Evolutionary conservation across 495 filamentous ascomycete species (phyloP), one percentile per base, ranked within the genome.

Genomic region (Viridothelium virens): DNA sequence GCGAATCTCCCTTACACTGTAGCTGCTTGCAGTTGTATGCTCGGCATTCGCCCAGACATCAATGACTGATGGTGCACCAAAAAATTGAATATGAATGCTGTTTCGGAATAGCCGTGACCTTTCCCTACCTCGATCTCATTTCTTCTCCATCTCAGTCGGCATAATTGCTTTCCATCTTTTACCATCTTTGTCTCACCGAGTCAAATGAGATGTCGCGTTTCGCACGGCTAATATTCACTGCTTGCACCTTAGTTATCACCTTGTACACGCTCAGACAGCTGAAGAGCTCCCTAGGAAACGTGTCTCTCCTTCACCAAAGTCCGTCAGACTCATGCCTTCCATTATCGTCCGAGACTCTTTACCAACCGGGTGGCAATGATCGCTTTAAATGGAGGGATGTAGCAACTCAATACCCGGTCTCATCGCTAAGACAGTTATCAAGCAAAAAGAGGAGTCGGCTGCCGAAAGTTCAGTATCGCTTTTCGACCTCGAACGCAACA

Each of bases 401-500:
- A 10, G 56, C 66, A 2, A 48, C 63, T 36, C 56, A 53, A 36
- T 64, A 72, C 38, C 68, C 70, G 3, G 70, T 70, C n/a, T 68
- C 18, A 67, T 47, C 36, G 3, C 44, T 33, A 50, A 66, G 14
- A 69, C 70, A 37, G 33, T 65, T 38, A 69, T 44, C 65, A 18
- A 25, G 36, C 31, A 38, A 44, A 38, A 63, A 38, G 25, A 41
- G 63, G 16, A 25, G 36, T 25, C 46, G 7, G 5, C 37, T 68
- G 34, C 46, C 66, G 34, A 65, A 65, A 31, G 37, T 75, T 37
- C 73, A 75, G 59, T 62, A 68, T 62, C 50, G 66, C 3, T 75
- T 75, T 63, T 3, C 25, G 36, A 25, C 73, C 4, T 69, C 66
- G 63, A 75, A 66, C 67, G 74, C 65, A 16, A 68, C 72, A 48